Evolutionary conservation across 495 filamentous ascomycete genomes (phyloP).

Genomic region (Xylaria venustula): DNA sequence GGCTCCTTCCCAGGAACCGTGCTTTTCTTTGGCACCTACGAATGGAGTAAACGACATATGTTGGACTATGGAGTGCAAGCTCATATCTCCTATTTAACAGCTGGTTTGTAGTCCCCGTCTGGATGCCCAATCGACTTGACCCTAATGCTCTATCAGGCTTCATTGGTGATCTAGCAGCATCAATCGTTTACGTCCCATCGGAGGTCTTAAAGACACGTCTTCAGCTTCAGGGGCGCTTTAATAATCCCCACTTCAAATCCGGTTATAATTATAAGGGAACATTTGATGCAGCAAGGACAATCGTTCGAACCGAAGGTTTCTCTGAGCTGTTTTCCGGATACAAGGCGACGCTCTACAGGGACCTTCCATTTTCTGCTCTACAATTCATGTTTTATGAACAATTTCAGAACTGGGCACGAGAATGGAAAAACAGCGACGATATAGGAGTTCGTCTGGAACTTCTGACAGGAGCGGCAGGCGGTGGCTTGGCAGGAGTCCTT

Average conservation of each 20-base stretch:
- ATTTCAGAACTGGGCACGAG: constrained; percentile 74
- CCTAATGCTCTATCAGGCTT: constrained; percentile 60
- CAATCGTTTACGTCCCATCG: constrained; percentile 89
- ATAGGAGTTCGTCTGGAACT: constrained; percentile 86
- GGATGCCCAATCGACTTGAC: background rate
- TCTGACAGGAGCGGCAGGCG: constrained; percentile 84
- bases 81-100: constrained; percentile 78
- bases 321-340: constrained; percentile 90
- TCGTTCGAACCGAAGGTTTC: constrained; percentile 76
- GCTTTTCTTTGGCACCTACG: constrained; percentile 94
- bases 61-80: constrained; percentile 77
- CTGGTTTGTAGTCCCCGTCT: constrained; percentile 51
- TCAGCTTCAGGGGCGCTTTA: constrained; percentile 89
- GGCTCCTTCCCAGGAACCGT: constrained; percentile 94
- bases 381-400: constrained; percentile 99
- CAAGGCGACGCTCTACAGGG: constrained; percentile 89
- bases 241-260: constrained; percentile 88
- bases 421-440: constrained; percentile 65
- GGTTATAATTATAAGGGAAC: constrained; percentile 92
- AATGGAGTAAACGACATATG: constrained; percentile 88
- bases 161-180: constrained; percentile 86
- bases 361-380: constrained; percentile 90
- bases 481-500: constrained; percentile 89
- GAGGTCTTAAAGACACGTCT: constrained; percentile 95
- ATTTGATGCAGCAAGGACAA: constrained; percentile 76